These are phyloP conservation scores for Wallemia ichthyophaga DNA, from an alignment of 1,284 basidiomycete genomes.

Conservation along the genomic window DNA sequence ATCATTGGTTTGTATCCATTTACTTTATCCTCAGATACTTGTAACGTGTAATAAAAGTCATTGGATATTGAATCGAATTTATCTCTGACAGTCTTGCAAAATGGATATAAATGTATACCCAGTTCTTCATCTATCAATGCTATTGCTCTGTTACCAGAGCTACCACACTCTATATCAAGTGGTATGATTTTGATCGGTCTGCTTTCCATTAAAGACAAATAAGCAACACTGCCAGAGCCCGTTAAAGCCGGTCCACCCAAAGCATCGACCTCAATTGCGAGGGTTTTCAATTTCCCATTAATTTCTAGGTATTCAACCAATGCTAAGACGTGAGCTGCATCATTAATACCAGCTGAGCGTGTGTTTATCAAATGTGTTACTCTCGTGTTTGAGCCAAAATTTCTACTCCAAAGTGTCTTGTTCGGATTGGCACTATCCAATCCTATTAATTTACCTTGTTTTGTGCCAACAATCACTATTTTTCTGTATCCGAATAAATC, in stretches of 20 bases:
- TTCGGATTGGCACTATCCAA: background rate
- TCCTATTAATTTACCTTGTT: background rate
- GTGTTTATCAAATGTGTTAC: background rate
- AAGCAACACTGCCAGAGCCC: background rate
- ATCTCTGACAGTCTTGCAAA: slow-evolving; percentile 7
- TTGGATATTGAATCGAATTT: slow-evolving; percentile 7
- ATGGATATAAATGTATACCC: slow-evolving; percentile 8
- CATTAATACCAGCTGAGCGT: background rate
- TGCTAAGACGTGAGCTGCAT: background rate
- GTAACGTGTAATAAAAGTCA: slow-evolving; percentile 8
- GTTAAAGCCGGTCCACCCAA: background rate
- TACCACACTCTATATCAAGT: background rate
- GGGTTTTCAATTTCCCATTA: background rate
- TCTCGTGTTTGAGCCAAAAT: background rate
- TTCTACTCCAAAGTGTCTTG: background rate
- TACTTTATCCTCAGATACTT: background rate
- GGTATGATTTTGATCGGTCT: background rate
- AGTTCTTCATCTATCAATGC: background rate
- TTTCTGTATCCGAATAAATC: background rate
- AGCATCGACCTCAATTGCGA: background rate
- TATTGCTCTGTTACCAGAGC: background rate
- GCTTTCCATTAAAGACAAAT: background rate
- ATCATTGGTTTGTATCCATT: background rate
- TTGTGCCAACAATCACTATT: background rate
- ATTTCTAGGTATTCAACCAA: background rate